Base-by-base conservation (phyloP, 345 rosid species). In the Isatis tinctoria region DNA sequence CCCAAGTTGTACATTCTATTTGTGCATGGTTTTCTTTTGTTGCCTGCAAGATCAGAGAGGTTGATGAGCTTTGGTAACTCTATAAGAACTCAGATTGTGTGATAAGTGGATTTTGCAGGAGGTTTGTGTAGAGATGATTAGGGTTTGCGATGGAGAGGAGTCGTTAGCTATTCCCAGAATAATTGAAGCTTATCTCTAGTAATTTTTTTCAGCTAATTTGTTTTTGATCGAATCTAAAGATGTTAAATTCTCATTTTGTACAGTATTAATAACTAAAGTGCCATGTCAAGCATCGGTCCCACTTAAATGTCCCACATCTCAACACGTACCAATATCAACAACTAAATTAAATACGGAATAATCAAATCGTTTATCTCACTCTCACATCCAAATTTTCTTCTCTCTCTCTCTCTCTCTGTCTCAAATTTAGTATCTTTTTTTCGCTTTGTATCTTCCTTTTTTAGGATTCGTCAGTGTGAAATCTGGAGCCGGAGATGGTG, bases 311-410 rank as follows among this genome's bases (percentile, higher is more conserved):
- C 74, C 69, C 74, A 69, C 74, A 60, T 18, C 73, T 68, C 43
- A 57, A 75, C 79, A 75, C 79, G 74, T 75, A 75, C 74, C 18
- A 67, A 59, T 65, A 33, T 30, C 36, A 28, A 28, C 7, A 8
- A 9, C 24, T n/a, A n/a, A n/a, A n/a, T 9, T 24, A 12, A 28
- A 40, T 40, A 72, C 39, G 35, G 40, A 10, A 74, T 49, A 49
- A 47, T 48, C 2, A 56, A 52, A 8, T 36, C 48, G 41, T 74
- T 22, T 64, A 74, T 49, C 78, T 52, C 69, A 45, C 58, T 33
- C 52, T 61, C 53, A 30, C 43, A 27, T 6, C 30, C 4, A 39
- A 56, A 22, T 16, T 30, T 67, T 18, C 35, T 27, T 16, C 41
- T 33, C 26, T 6, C 6, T 28, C 7, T 27, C 10, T 11, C 40